These are phyloP conservation scores for Cephaloascus fragrans DNA, from an alignment of 805 yeast species.

Conservation along the genomic window DNA sequence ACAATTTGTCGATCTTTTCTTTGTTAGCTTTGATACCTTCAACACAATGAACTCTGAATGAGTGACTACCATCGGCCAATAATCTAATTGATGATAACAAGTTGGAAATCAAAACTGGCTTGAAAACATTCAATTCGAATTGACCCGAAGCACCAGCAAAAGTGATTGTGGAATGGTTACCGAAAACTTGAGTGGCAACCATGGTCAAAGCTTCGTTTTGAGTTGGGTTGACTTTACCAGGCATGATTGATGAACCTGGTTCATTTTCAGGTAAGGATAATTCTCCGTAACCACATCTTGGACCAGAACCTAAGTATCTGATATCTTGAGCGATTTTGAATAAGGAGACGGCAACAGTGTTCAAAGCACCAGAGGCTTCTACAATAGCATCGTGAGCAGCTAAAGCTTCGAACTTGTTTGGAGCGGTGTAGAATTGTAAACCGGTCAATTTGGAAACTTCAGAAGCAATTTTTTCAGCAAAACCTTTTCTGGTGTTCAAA, in stretches of 20 bases:
- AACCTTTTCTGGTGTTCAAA: slow-evolving; percentile 87
- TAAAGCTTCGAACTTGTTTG: slow-evolving; percentile 97
- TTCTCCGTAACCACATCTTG: slow-evolving; percentile 99
- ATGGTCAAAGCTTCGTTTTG: slow-evolving; percentile 98
- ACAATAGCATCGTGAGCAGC: slow-evolving; percentile 99
- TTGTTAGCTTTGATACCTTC: slow-evolving; percentile 88
- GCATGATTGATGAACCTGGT: slow-evolving; percentile 99
- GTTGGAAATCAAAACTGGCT: slow-evolving; percentile 92
- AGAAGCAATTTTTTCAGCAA: slow-evolving; percentile 77
- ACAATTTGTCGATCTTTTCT: slow-evolving; percentile 75
- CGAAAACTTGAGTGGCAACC: slow-evolving; percentile 97
- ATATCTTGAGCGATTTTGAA: slow-evolving; percentile 97
- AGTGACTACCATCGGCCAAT: slow-evolving; percentile 78
- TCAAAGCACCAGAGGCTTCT: slow-evolving; percentile 94
- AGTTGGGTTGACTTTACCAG: slow-evolving; percentile 98
- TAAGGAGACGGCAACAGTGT: slow-evolving; percentile 87
- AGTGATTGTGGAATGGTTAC: slow-evolving; percentile 91
- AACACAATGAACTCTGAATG: slow-evolving; percentile 92
- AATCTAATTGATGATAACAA: slow-evolving; percentile 80
- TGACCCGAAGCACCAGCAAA: slow-evolving; percentile 99
- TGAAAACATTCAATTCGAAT: slow-evolving; percentile 96
- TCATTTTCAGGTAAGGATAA: slow-evolving; percentile 93
- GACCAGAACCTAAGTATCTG: slow-evolving; percentile 97
- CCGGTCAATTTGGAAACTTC: slow-evolving; percentile 84
- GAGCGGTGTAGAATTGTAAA: slow-evolving; percentile 84